phyloP scores from a whole-genome alignment of 805 yeast genomes.

The Candida loeiensis region DNA sequence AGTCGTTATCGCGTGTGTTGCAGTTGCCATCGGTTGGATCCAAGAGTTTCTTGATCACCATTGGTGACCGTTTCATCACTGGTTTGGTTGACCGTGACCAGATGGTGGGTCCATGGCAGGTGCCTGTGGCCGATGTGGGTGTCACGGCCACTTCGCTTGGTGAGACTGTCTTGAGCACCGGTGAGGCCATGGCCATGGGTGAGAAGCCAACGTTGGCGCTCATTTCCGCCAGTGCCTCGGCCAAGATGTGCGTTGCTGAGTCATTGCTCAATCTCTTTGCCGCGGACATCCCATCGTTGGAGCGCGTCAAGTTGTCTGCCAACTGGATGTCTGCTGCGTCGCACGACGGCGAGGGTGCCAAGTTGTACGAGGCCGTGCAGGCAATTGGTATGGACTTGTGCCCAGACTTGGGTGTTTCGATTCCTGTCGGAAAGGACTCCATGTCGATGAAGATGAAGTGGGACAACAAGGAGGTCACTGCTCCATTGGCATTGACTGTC shows the following conservation, averaged over 20 bases:
- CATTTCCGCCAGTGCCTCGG: constrained; percentile 84
- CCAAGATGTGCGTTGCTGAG: constrained; percentile 95
- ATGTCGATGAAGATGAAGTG: constrained; percentile 99
- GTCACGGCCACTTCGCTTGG: constrained; percentile 91
- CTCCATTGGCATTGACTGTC: constrained; percentile 88
- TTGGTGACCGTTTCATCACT: constrained; percentile 97
- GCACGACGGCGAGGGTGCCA: constrained; percentile 92
- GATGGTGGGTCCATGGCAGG: constrained; percentile 99
- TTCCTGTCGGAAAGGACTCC: constrained; percentile 98
- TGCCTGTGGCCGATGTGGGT: constrained; percentile 97
- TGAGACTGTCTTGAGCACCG: constrained; percentile 64
- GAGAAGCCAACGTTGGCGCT: constrained; percentile 91
- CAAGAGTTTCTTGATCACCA: constrained; percentile 91
- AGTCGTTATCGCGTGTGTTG: constrained; percentile 77
- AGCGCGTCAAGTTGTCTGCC: constrained; percentile 82
- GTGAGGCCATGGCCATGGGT: constrained; percentile 98
- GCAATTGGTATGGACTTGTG: constrained; percentile 94
- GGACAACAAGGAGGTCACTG: constrained; percentile 87
- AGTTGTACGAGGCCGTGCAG: constrained; percentile 92
- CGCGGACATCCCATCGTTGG: constrained; percentile 76
- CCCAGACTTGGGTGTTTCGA: constrained; percentile 84
- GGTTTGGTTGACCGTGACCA: constrained; percentile 97
- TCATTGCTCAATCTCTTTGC: constrained; percentile 84
- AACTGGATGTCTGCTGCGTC: constrained; percentile 99
- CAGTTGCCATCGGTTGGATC: constrained; percentile 93